Evolutionary conservation across 176 grass and related monocot genomes (phyloP), one percentile per base, ranked within the genome.

Genomic region (Lolium multiflorum): DNA sequence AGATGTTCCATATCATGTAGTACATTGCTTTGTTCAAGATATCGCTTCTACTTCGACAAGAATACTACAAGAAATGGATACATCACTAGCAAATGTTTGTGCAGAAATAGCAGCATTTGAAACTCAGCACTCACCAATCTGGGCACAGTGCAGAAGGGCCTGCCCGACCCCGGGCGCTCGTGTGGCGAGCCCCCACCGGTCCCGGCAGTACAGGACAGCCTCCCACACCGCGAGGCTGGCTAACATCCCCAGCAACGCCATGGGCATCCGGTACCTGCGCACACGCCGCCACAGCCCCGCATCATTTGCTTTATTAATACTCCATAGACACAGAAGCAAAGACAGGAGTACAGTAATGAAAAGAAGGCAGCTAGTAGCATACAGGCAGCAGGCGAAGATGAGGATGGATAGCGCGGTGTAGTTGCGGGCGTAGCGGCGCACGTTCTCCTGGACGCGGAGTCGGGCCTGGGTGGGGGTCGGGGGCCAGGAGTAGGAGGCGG

Each of bases 391-490:
- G 6, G 91, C 88, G 81, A 98, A 94, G 88, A 98, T 52, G 70
- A 98, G 76, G 63, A 95, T 71, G 31, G 88, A 64, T 22, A 98
- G 91, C 51, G 88, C 82, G 26, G 90, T 88, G 47, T 98, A 98
- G 87, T 98, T 98, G 81, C 88, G 90, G 44, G 88, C 93, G 69
- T 98, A 95, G 52, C 84, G 89, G 16, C 96, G 89, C 61, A 98
- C 91, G 80, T 98, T 98, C 91, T 98, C 96, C 85, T 98, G 96
- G 59, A 95, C 90, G 22, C 96, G 88, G 83, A 98, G 91, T 25
- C 91, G 84, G 35, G 96, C 93, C 92, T 95, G 96, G 11, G 93
- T 85, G 0, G 91, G 77, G 31, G 92, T 91, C 3, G 89, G 88
- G 39, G 96, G 95, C 95, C 91, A 95, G 57, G 95, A 95, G 89